A percentile compares a stretch with the other conserved stretches of the same genome.
These are phyloP conservation scores for Trametes villosa DNA, from an alignment of 768 basidiomycete species.

Conservation along the genomic window DNA sequence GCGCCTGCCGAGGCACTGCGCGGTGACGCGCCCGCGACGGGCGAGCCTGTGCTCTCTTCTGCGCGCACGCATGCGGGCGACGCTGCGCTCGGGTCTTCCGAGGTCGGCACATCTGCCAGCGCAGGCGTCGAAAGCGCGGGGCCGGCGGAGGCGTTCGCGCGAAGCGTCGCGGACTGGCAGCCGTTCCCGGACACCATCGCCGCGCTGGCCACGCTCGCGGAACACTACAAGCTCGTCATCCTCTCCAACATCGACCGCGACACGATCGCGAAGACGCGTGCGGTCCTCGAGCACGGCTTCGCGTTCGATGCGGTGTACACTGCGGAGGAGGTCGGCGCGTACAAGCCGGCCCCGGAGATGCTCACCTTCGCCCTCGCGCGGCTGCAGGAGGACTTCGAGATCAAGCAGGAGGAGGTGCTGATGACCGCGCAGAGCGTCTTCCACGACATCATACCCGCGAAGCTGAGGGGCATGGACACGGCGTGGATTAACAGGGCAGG, in stretches of 20 bases:
- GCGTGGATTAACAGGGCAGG: constrained; percentile 69
- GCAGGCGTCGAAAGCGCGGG: neutral
- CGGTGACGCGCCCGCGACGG: constrained; percentile 34
- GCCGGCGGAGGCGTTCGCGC: constrained; percentile 55
- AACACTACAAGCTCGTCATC: constrained; percentile 69
- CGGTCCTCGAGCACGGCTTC: constrained; percentile 52
- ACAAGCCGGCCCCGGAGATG: constrained; percentile 67
- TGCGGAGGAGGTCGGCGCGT: constrained; percentile 73
- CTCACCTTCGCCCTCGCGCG: constrained; percentile 54
- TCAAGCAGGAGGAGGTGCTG: constrained; percentile 53
- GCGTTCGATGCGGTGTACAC: constrained; percentile 71
- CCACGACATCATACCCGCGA: constrained; percentile 71
- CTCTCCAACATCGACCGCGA: constrained; percentile 75
- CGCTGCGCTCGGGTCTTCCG: constrained; percentile 6
- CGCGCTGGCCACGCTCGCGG: constrained; percentile 62
- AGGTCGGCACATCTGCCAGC: constrained; percentile 19
- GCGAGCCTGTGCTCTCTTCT: constrained; percentile 33
- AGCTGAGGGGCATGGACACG: constrained; percentile 54
- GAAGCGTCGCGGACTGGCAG: constrained; percentile 64
- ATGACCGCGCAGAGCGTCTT: constrained; percentile 69
- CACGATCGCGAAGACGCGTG: constrained; percentile 65
- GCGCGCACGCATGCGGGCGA: constrained; percentile 4
- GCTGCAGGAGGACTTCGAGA: constrained; percentile 33
- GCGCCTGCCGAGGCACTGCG: constrained; percentile 16
- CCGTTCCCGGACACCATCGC: constrained; percentile 67